Conservation (phyloP, 768 basidiomycete genomes). For the Sporobolomyces pararoseus region DNA sequence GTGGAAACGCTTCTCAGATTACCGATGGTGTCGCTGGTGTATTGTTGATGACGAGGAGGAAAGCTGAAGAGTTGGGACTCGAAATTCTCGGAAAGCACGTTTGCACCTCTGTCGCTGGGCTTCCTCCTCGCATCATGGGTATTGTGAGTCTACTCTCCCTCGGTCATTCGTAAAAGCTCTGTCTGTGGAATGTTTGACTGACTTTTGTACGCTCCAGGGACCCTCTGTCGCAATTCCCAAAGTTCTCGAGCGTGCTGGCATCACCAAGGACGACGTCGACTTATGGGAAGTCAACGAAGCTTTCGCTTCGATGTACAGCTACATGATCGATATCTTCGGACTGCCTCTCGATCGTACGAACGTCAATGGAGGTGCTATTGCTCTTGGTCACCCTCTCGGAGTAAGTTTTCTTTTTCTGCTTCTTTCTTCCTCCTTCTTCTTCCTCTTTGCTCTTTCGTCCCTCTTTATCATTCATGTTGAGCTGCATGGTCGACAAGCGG, state of each 20-base stretch:
- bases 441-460: too few relatives aligned
- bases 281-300: slow-evolving; percentile 77
- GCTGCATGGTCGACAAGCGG: too few relatives aligned
- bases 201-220: slow-evolving; percentile 53
- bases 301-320: slow-evolving; percentile 59
- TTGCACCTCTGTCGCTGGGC: slow-evolving; percentile 66
- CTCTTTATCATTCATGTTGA: too few relatives aligned
- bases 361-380: slow-evolving; percentile 87
- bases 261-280: slow-evolving; percentile 69
- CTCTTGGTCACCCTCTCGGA: slow-evolving; percentile 55
- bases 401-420: too few relatives aligned
- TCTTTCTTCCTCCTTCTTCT: too few relatives aligned
- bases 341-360: slow-evolving; percentile 69
- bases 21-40: slow-evolving; percentile 86
- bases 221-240: slow-evolving; percentile 77
- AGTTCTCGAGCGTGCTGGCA: slow-evolving; percentile 63
- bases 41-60: slow-evolving; percentile 71
- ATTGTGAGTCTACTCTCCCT: slow-evolving; percentile 7
- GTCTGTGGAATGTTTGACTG: too few relatives aligned
- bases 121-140: slow-evolving; percentile 73
- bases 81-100: slow-evolving; percentile 72
- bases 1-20: slow-evolving; percentile 79
- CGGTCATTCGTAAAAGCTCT: neutral
- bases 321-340: slow-evolving; percentile 64
- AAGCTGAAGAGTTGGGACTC: slow-evolving; percentile 71